A percentile compares a stretch with the other conserved stretches of the same genome.
These are phyloP conservation scores for Amaranthus hypochondriacus DNA, from an alignment of 148 eudicot species.

Conservation along the genomic window DNA sequence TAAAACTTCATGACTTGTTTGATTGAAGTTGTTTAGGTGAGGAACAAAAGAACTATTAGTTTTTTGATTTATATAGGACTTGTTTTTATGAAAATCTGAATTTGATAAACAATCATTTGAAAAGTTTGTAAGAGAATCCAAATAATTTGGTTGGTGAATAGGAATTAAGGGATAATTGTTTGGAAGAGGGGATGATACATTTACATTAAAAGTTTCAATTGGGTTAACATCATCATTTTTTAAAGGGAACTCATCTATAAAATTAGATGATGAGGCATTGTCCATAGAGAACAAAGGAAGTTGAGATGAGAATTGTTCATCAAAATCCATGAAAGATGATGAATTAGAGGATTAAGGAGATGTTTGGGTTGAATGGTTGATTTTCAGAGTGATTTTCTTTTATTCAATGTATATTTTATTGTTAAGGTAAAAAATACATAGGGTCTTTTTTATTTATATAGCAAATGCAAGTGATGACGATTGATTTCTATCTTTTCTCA, in stretches of 20 bases:
- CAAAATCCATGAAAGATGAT: conserved; percentile 37
- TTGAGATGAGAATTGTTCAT: conserved; percentile 25
- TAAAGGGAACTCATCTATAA: conserved; percentile 29
- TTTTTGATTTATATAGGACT: conserved; percentile 31
- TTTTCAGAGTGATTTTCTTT: conserved; percentile 10
- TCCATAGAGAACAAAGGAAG: conserved; percentile 18
- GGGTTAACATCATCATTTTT: conserved; percentile 36
- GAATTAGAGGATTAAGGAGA: conserved; percentile 9
- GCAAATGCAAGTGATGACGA: conserved; percentile 7
- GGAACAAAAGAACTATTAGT: conserved; percentile 23
- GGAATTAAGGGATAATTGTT: conserved; percentile 26
- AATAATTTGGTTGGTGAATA: conserved; percentile 23
- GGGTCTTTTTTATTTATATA: conserved; percentile 12
- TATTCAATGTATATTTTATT: neutral
- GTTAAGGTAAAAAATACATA: conserved; percentile 12
- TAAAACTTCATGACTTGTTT: conserved; percentile 10
- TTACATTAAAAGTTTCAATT: conserved; percentile 37
- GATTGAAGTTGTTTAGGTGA: conserved; percentile 22
- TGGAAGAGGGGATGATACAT: conserved; percentile 30
- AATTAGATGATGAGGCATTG: conserved; percentile 20
- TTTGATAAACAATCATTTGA: conserved; percentile 21
- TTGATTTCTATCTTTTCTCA: conserved; percentile 10
- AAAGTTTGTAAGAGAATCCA: conserved; percentile 34
- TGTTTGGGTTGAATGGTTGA: conserved; percentile 8
- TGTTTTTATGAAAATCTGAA: conserved; percentile 42